Conservation (phyloP, 768 basidiomycete species). For the Mrakia gelida region DNA sequence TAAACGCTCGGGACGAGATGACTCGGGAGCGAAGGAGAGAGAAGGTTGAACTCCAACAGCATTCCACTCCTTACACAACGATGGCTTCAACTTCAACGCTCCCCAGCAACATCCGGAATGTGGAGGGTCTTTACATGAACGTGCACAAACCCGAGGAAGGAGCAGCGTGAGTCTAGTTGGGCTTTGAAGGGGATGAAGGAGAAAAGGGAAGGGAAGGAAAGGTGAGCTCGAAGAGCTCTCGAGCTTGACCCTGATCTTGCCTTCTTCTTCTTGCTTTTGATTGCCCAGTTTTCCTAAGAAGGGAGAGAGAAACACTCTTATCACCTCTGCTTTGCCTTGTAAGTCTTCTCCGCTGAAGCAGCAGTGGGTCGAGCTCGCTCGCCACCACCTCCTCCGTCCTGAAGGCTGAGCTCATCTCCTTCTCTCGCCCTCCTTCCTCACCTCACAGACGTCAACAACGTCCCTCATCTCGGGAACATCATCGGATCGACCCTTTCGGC, state of each 20-base stretch:
- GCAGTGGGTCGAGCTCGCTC: constrained; percentile 47
- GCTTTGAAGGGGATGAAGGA: neutral
- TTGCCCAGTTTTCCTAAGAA: constrained; percentile 63
- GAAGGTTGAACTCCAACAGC: neutral
- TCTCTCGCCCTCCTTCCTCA: neutral
- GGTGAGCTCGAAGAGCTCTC: neutral
- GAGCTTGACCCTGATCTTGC: neutral
- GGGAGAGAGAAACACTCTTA: constrained; percentile 80
- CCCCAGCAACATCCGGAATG: constrained; percentile 46
- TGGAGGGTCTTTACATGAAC: constrained; percentile 44
- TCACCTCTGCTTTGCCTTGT: constrained; percentile 86
- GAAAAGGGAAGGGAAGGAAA: neutral
- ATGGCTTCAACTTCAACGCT: constrained; percentile 8
- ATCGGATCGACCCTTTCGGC: constrained; percentile 95
- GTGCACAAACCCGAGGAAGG: neutral
- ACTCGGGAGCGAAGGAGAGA: neutral
- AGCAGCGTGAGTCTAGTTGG: neutral
- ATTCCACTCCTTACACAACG: neutral
- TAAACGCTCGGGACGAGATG: neutral
- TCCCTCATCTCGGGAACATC: constrained; percentile 90
- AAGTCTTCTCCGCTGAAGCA: neutral
- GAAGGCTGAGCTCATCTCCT: neutral
- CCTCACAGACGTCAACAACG: constrained; percentile 63
- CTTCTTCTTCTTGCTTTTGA: neutral
- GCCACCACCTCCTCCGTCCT: neutral